Evolutionary conservation across 2,329 filamentous ascomycete genomes (phyloP).

Genomic region (Penicillium sp.): DNA sequence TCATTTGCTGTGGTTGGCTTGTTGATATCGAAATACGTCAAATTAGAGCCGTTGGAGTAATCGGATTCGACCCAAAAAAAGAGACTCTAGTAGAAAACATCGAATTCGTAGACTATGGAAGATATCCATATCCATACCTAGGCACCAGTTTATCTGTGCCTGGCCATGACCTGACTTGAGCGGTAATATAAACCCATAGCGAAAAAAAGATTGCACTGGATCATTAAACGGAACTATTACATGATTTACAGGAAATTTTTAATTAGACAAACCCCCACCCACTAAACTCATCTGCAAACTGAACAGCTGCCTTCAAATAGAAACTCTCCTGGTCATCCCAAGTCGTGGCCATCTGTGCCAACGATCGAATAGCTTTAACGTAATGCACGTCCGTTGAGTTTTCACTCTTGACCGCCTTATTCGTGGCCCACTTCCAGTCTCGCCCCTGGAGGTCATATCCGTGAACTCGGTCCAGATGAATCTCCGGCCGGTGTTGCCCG

Average conservation of each 20-base stretch:
- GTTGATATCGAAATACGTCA: too few relatives aligned
- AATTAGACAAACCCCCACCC: slow-evolving; percentile 56
- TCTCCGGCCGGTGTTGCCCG: slow-evolving; percentile 68
- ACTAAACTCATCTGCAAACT: slow-evolving; percentile 57
- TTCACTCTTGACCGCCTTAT: slow-evolving; percentile 68
- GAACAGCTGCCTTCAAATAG: slow-evolving; percentile 53
- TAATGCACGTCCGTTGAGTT: slow-evolving; percentile 77
- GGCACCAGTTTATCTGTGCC: too few relatives aligned
- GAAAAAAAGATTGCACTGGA: neutral
- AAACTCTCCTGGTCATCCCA: slow-evolving; percentile 49
- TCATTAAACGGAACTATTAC: neutral
- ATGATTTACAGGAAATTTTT: neutral
- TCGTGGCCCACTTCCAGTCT: slow-evolving; percentile 74
- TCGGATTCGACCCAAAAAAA: too few relatives aligned
- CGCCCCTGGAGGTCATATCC: slow-evolving; percentile 62
- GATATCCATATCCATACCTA: too few relatives aligned
- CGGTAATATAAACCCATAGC: too few relatives aligned
- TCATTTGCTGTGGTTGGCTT: too few relatives aligned
- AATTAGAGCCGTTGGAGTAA: too few relatives aligned
- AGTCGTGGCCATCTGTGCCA: slow-evolving; percentile 33
- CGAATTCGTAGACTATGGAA: too few relatives aligned
- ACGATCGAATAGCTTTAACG: slow-evolving; percentile 75
- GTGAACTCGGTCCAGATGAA: slow-evolving; percentile 66
- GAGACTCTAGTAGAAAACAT: too few relatives aligned
- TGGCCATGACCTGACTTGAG: too few relatives aligned